Evolutionary conservation across 768 basidiomycete genomes (phyloP).

Genomic region (Rhodotorula graminis): DNA sequence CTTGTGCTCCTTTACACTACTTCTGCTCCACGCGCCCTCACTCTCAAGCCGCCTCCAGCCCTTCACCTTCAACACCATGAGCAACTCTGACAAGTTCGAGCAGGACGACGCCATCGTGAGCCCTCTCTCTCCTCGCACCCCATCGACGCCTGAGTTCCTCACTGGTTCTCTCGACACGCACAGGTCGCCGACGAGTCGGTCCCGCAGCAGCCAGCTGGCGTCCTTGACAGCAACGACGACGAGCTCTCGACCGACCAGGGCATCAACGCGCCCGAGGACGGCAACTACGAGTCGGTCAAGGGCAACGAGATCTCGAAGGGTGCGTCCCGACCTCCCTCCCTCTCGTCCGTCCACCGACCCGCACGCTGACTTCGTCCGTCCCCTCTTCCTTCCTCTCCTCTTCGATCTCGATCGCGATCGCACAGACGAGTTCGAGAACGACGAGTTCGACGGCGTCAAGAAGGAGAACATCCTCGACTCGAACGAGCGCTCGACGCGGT

Average conservation of each 20-base stretch:
- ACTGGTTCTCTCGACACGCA: background rate
- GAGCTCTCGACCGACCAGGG: conserved; percentile 15
- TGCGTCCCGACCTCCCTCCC: background rate
- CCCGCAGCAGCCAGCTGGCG: background rate
- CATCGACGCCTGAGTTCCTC: background rate
- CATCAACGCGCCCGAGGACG: conserved; percentile 30
- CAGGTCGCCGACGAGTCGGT: conserved; percentile 10
- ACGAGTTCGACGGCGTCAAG: conserved; percentile 27
- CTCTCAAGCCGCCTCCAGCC: background rate
- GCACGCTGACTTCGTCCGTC: background rate
- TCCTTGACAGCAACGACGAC: conserved; percentile 20
- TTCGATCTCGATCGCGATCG: too few species aligned
- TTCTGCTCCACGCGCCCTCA: background rate
- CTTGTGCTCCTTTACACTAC: background rate
- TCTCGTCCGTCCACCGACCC: too few species aligned
- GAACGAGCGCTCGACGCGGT: conserved; percentile 6
- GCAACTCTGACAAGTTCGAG: conserved; percentile 31
- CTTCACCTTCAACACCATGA: conserved; percentile 6
- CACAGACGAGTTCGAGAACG: conserved; percentile 18
- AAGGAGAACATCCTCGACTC: conserved; percentile 29
- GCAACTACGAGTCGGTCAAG: background rate
- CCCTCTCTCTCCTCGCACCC: background rate
- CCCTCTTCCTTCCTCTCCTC: too few species aligned
- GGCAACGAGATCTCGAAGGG: conserved; percentile 8
- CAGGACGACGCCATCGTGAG: conserved; percentile 30